Evolutionary conservation across 805 yeast genomes (phyloP).

Genomic region (Kodamaea hsintzibuensis): DNA sequence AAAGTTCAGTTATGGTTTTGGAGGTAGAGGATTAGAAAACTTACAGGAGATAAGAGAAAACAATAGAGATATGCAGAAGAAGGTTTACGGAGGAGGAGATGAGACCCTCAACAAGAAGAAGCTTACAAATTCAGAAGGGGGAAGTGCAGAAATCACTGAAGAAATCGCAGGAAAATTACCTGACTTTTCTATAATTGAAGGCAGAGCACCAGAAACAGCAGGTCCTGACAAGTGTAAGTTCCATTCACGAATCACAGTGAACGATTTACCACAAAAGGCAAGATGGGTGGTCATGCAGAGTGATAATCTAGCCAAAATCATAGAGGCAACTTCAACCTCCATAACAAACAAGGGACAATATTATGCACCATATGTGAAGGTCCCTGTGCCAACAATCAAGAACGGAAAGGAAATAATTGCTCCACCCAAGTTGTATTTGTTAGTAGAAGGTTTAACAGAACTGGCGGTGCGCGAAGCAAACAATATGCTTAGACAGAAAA

Average conservation of each 20-base stretch:
- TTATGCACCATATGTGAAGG: conserved; percentile 42
- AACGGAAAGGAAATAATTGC: conserved; percentile 40
- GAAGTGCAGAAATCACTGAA: background rate
- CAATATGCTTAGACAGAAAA: conserved; percentile 51
- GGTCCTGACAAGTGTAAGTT: conserved; percentile 57
- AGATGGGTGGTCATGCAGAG: conserved; percentile 77
- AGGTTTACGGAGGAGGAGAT: conserved; percentile 48
- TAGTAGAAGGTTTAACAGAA: conserved; percentile 74
- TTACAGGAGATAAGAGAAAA: conserved; percentile 62
- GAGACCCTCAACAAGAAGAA: conserved; percentile 14
- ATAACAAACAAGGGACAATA: conserved; percentile 81
- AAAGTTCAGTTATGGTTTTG: conserved; percentile 75
- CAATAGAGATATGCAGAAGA: conserved; percentile 50
- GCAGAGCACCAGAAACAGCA: conserved; percentile 52
- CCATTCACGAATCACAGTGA: conserved; percentile 72
- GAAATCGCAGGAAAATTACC: conserved; percentile 28
- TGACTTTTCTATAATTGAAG: conserved; percentile 51
- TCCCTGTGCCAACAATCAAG: conserved; percentile 50
- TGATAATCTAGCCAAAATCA: conserved; percentile 60
- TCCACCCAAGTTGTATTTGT: conserved; percentile 73
- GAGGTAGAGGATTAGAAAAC: conserved; percentile 88
- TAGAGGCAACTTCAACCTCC: conserved; percentile 71
- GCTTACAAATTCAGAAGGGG: background rate
- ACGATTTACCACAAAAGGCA: conserved; percentile 80
- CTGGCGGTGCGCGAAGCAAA: conserved; percentile 60